A percentile compares a stretch with the other conserved stretches of the same genome.
Conservation (phyloP, 1,139 yeast genomes). For the Wickerhamomyces sp. region DNA sequence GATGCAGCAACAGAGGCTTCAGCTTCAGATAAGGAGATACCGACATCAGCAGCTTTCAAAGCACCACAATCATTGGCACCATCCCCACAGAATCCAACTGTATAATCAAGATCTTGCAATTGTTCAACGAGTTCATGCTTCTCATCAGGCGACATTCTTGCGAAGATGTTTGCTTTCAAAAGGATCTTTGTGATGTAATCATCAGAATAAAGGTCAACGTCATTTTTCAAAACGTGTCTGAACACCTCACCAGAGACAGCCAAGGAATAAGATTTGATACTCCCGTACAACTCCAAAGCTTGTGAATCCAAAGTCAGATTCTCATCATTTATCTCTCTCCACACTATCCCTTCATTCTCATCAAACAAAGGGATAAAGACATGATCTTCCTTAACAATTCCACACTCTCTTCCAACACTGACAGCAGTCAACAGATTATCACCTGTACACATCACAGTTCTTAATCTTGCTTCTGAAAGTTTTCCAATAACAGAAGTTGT, state of each 20-base stretch:
- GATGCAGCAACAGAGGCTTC: constrained; percentile 99
- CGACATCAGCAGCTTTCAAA: constrained; percentile 93
- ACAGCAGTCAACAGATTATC: constrained; percentile 93
- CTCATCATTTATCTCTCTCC: constrained; percentile 64
- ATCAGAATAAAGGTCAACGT: constrained; percentile 30
- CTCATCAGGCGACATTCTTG: constrained; percentile 98
- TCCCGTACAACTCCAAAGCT: constrained; percentile 37
- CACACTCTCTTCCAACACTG: constrained; percentile 86
- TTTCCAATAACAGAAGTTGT: constrained; percentile 58
- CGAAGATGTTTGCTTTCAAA: constrained; percentile 73
- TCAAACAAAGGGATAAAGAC: constrained; percentile 68
- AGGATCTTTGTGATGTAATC: constrained; percentile 52
- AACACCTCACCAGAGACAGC: constrained; percentile 94
- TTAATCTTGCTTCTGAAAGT: constrained; percentile 58
- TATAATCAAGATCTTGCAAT: constrained; percentile 76
- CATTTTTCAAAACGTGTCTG: constrained; percentile 60
- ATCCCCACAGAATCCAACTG: constrained; percentile 97
- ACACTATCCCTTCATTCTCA: constrained; percentile 32
- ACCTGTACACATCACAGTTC: constrained; percentile 97
- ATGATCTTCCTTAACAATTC: constrained; percentile 43
- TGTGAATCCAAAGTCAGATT: constrained; percentile 50
- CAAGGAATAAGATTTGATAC: constrained; percentile 44
- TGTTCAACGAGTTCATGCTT: constrained; percentile 92
- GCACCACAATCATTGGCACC: constrained; percentile 99
- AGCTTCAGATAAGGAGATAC: constrained; percentile 92